Percentiles rank a stretch among this genome's conserved stretches.
Conservation (phyloP, 805 yeast genomes). For the Diddensiella caesifluorescens region DNA sequence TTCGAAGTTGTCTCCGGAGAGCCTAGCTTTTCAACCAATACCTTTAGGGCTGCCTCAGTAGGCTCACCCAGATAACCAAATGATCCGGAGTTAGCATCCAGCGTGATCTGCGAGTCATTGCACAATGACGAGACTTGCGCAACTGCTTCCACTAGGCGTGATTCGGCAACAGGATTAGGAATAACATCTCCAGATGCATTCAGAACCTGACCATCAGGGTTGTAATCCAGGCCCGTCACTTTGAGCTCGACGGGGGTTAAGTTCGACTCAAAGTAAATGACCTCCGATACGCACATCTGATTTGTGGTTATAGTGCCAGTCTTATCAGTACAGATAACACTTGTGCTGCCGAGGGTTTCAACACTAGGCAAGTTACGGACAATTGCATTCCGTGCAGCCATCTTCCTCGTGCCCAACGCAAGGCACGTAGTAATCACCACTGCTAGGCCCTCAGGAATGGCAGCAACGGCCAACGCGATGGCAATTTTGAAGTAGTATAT, state of each 20-base stretch:
- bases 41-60: conserved; percentile 47
- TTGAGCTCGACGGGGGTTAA: conserved; percentile 34
- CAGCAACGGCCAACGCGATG: conserved; percentile 95
- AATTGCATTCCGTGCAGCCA: conserved; percentile 91
- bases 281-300: conserved; percentile 31
- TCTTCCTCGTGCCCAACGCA: conserved; percentile 89
- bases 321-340: conserved; percentile 36
- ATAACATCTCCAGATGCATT: conserved; percentile 26
- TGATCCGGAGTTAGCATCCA: conserved; percentile 32
- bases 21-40: conserved; percentile 37
- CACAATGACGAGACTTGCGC: conserved; percentile 41
- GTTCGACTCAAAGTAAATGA: conserved; percentile 31
- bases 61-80: conserved; percentile 44
- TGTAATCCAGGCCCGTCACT: conserved; percentile 37
- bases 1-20: conserved; percentile 11
- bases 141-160: conserved; percentile 20
- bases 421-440: conserved; percentile 94
- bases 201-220: conserved; percentile 27
- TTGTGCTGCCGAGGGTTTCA: conserved; percentile 27
- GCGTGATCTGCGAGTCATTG: conserved; percentile 31
- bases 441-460: conserved; percentile 97
- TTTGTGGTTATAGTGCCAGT: conserved; percentile 37
- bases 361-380: conserved; percentile 55
- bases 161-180: conserved; percentile 7
- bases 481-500: conserved; percentile 95